phyloP scores from a whole-genome alignment of 2,329 filamentous ascomycete species.

The Teratosphaeria zuluensis region DNA sequence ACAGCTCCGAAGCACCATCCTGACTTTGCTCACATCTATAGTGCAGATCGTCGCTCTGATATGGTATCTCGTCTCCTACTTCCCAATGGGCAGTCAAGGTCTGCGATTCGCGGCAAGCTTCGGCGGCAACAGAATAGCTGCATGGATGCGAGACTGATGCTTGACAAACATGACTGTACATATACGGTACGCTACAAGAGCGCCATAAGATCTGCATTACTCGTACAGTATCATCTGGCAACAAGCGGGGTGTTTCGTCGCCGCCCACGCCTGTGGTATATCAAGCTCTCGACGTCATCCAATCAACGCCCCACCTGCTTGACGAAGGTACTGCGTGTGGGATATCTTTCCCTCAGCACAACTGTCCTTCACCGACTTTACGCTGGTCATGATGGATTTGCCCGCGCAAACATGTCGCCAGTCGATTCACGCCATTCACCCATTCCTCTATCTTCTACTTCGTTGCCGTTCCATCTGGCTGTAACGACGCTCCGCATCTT shows the following conservation, averaged over 20 bases:
- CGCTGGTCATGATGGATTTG: neutral
- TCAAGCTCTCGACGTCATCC: neutral
- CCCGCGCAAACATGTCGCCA: neutral
- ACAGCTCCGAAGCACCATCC: conserved; percentile 71
- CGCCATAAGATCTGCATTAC: neutral
- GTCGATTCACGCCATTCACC: neutral
- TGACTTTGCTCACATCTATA: conserved; percentile 76
- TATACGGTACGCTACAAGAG: neutral
- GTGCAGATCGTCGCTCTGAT: conserved; percentile 72
- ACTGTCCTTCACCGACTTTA: neutral
- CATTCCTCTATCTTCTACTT: neutral
- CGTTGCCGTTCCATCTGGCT: neutral
- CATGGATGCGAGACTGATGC: conserved; percentile 71
- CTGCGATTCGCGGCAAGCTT: conserved; percentile 79
- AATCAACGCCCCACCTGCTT: neutral
- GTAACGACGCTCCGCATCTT: neutral
- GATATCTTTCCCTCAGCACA: neutral
- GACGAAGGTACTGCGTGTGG: neutral
- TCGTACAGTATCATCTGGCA: neutral
- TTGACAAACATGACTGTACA: too few relatives aligned
- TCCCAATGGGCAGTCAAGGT: conserved; percentile 89
- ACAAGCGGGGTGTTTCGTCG: neutral
- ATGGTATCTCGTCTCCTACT: conserved; percentile 96
- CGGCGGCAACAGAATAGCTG: conserved; percentile 70
- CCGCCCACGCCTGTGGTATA: neutral